Percentiles rank a stretch among this genome's conserved stretches.
These are phyloP conservation scores for Bothriochloa decipiens DNA, from an alignment of 176 grass and related monocot genomes.

Conservation along the genomic window DNA sequence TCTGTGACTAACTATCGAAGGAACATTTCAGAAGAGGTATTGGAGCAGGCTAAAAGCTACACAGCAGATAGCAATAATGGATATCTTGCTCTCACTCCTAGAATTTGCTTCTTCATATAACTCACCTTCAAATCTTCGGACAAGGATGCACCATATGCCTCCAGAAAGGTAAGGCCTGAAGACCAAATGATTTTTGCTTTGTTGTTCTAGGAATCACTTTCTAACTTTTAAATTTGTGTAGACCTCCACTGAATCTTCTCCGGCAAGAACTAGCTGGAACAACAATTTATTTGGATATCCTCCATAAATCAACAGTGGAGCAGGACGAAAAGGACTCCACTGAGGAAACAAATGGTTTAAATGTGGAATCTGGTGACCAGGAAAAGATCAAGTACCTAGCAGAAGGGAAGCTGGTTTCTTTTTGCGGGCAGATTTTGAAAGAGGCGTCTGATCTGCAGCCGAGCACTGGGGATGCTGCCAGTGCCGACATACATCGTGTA, in stretches of 20 bases:
- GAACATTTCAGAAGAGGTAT: slow-evolving; percentile 77
- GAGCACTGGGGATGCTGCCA: slow-evolving; percentile 63
- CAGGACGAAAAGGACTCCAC: slow-evolving; percentile 34
- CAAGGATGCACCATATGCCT: slow-evolving; percentile 89
- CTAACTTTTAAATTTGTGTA: slow-evolving; percentile 55
- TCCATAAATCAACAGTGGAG: slow-evolving; percentile 83
- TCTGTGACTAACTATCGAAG: slow-evolving; percentile 36
- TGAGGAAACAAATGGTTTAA: slow-evolving; percentile 48
- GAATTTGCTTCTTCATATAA: slow-evolving; percentile 99
- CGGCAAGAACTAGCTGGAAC: slow-evolving; percentile 96
- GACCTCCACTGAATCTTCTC: slow-evolving; percentile 92
- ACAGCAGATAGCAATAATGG: slow-evolving; percentile 88
- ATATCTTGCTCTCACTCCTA: slow-evolving; percentile 88
- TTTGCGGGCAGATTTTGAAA: slow-evolving; percentile 90
- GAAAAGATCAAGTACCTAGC: slow-evolving; percentile 80
- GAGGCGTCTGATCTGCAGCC: slow-evolving; percentile 95
- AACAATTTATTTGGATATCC: slow-evolving; percentile 93
- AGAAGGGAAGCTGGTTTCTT: slow-evolving; percentile 91
- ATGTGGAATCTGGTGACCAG: slow-evolving; percentile 52
- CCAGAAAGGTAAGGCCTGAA: slow-evolving; percentile 68
- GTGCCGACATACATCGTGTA: slow-evolving; percentile 82
- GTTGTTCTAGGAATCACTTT: neutral
- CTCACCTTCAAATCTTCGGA: slow-evolving; percentile 90
- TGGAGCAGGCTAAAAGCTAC: slow-evolving; percentile 77
- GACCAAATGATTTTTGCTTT: slow-evolving; percentile 23